Evolutionary conservation across 495 filamentous ascomycete genomes (phyloP).

Genomic region (Penicillium mononematosum): DNA sequence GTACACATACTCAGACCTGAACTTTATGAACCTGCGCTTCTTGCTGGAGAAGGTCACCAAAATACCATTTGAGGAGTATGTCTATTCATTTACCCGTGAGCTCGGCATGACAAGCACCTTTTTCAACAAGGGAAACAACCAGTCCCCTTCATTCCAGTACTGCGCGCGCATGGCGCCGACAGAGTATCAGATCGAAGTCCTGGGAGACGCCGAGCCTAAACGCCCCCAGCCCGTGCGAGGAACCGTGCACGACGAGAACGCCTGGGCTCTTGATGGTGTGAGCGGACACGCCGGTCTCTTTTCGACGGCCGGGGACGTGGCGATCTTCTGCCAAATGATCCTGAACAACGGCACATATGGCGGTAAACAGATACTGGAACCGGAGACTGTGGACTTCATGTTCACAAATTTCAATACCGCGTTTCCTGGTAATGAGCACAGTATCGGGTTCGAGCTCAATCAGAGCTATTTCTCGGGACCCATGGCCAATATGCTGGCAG

Average conservation of each 20-base stretch:
- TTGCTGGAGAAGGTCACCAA: slow-evolving; percentile 25
- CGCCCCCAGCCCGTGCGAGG: slow-evolving; percentile 33
- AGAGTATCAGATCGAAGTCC: slow-evolving; percentile 29
- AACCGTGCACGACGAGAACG: slow-evolving; percentile 33
- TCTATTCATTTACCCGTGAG: slow-evolving; percentile 18
- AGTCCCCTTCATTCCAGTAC: slow-evolving; percentile 16
- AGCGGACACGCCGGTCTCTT: slow-evolving; percentile 32
- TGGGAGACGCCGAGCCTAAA: slow-evolving; percentile 24
- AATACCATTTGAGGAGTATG: slow-evolving; percentile 21
- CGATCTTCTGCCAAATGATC: slow-evolving; percentile 32
- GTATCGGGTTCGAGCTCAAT: slow-evolving; percentile 30
- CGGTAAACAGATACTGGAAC: slow-evolving; percentile 19
- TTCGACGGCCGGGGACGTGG: slow-evolving; percentile 23
- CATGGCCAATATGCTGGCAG: slow-evolving; percentile 26
- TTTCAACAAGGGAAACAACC: slow-evolving; percentile 30
- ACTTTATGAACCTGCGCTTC: slow-evolving; percentile 29
- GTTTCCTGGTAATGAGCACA: slow-evolving; percentile 26
- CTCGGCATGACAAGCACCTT: slow-evolving; percentile 31
- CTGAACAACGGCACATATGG: slow-evolving; percentile 32
- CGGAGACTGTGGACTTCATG: slow-evolving; percentile 24
- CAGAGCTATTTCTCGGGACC: slow-evolving; percentile 29
- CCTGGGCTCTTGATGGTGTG: slow-evolving; percentile 27
- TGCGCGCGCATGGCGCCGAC: slow-evolving; percentile 28
- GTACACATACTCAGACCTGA: slow-evolving; percentile 31
- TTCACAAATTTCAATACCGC: slow-evolving; percentile 29